Percentiles rank a stretch among this genome's conserved stretches.
phyloP scores from a whole-genome alignment of 108 stramenopile genomes.

The Skeletonema grethae region DNA sequence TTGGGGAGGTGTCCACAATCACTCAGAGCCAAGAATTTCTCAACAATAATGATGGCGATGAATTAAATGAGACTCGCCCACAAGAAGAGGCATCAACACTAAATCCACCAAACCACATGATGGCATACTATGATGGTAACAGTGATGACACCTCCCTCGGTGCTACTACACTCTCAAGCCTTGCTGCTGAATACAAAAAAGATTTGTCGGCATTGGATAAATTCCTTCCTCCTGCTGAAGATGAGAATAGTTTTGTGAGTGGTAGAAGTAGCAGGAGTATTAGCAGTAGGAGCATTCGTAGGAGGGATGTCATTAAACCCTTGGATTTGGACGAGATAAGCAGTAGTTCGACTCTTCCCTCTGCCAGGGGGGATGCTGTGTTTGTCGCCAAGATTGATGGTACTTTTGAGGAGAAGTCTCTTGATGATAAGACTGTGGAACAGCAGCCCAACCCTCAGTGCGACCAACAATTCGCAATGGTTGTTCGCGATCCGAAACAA shows the following conservation, averaged over 20 bases:
- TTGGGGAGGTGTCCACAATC: neutral
- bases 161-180: neutral
- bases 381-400: neutral
- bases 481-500: neutral
- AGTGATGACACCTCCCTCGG: neutral
- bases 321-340: conserved; percentile 7
- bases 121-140: neutral
- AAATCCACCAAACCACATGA: neutral
- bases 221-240: neutral
- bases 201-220: neutral
- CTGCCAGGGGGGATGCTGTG: conserved; percentile 2
- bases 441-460: neutral
- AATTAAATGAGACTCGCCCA: neutral
- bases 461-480: neutral
- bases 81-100: too few relatives aligned
- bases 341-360: conserved; percentile 1
- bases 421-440: neutral
- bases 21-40: neutral
- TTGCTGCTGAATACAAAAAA: neutral
- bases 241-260: neutral
- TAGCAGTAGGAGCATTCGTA: neutral
- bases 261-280: neutral
- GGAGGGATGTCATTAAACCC: conserved; percentile 23
- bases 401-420: neutral
- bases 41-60: neutral